Percentiles rank a stretch among this genome's conserved stretches.
Conservation (phyloP, 805 yeast genomes). For the Ogataea nitratoaversa region DNA sequence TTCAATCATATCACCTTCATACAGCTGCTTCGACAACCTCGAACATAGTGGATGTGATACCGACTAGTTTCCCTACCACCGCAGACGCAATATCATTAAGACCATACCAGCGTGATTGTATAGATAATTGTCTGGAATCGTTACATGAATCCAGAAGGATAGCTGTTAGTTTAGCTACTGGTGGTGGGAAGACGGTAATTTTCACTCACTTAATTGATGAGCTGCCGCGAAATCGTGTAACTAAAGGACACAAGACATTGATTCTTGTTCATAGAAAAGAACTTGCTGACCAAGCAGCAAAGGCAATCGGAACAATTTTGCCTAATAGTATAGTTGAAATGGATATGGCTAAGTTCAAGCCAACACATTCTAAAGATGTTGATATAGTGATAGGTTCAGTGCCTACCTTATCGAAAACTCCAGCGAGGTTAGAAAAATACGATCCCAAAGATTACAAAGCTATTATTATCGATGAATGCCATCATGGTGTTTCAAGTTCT, state of each 20-base stretch:
- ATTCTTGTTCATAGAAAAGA: conserved; percentile 82
- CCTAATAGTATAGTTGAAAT: conserved; percentile 54
- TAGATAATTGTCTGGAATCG: conserved; percentile 48
- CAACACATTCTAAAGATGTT: conserved; percentile 34
- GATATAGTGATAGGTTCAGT: conserved; percentile 79
- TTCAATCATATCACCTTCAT: too few species aligned
- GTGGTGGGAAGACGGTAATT: conserved; percentile 90
- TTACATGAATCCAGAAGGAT: conserved; percentile 44
- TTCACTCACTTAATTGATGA: conserved; percentile 54
- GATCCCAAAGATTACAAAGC: conserved; percentile 61
- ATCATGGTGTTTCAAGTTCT: conserved; percentile 75
- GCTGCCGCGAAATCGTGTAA: conserved; percentile 19
- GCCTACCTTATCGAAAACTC: conserved; percentile 49
- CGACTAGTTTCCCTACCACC: too few species aligned
- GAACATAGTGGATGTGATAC: too few species aligned
- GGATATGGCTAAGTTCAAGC: conserved; percentile 60
- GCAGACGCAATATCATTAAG: conserved; percentile 9
- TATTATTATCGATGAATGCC: conserved; percentile 87
- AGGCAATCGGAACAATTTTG: conserved; percentile 39
- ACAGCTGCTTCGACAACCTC: too few species aligned
- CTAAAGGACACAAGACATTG: conserved; percentile 39
- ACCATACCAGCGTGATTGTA: conserved; percentile 68
- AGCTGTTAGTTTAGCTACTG: conserved; percentile 87
- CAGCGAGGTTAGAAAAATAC: conserved; percentile 46
- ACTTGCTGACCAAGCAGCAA: conserved; percentile 65